These are phyloP conservation scores for Skeletonema potamos DNA, from an alignment of 108 stramenopile genomes.

Conservation along the genomic window DNA sequence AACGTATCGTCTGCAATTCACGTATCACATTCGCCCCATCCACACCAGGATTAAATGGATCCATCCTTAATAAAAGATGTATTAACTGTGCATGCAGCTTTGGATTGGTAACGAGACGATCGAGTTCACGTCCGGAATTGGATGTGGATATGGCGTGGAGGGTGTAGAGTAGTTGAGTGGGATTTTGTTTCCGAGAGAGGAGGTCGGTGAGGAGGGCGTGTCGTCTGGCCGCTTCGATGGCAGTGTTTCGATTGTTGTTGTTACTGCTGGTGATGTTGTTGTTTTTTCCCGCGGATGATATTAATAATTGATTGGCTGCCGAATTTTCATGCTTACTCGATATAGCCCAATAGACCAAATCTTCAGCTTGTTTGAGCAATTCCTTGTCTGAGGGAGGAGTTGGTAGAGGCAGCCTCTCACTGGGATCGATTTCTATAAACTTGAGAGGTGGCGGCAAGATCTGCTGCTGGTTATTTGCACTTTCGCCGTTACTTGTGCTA, in stretches of 20 bases:
- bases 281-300: neutral
- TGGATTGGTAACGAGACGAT: slow-evolving; percentile 9
- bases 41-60: slow-evolving; percentile 34
- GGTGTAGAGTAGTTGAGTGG: slow-evolving; percentile 10
- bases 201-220: slow-evolving; percentile 14
- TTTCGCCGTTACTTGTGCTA: neutral
- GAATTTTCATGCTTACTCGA: slow-evolving; percentile 43
- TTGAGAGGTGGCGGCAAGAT: slow-evolving; percentile 4
- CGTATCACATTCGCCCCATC: slow-evolving; percentile 15
- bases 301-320: neutral
- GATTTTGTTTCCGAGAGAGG: slow-evolving; percentile 3
- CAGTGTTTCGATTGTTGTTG: neutral
- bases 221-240: slow-evolving; percentile 6
- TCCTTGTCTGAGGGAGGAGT: slow-evolving; percentile 1
- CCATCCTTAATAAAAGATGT: slow-evolving; percentile 39
- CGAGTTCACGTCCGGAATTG: slow-evolving; percentile 31
- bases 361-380: slow-evolving; percentile 17
- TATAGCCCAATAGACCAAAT: slow-evolving; percentile 31
- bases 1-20: slow-evolving; percentile 19
- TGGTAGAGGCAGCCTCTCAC: slow-evolving; percentile 11
- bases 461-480: neutral
- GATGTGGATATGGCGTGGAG: slow-evolving; percentile 20
- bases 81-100: slow-evolving; percentile 40
- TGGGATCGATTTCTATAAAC: slow-evolving; percentile 20
- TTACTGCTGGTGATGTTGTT: neutral